Percentiles rank a stretch among this genome's conserved stretches.
These are phyloP conservation scores for Puccinia hordei DNA, from an alignment of 1,284 basidiomycete species.

Conservation along the genomic window DNA sequence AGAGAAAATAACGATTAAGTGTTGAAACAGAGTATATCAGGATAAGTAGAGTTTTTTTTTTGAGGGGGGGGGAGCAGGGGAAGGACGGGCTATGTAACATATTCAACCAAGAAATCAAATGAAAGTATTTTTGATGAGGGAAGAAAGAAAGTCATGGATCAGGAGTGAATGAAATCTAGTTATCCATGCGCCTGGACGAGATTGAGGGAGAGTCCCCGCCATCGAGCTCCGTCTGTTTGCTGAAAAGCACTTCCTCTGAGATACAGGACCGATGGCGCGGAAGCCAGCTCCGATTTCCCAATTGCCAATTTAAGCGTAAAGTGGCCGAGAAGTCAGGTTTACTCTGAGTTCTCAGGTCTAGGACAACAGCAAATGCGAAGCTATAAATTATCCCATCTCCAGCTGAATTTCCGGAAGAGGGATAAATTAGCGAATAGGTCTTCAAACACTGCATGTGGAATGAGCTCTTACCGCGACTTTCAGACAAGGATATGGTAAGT, in stretches of 20 bases:
- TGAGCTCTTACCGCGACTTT: constrained; percentile 20
- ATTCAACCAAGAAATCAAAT: constrained; percentile 12
- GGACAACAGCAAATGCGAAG: constrained; percentile 32
- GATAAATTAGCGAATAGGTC: not conserved
- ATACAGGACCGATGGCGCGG: constrained; percentile 3
- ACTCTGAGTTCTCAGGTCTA: constrained; percentile 16
- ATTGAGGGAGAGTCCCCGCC: constrained; percentile 1
- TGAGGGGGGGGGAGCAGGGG: no score
- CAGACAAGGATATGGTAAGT: constrained; percentile 15
- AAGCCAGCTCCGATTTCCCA: constrained; percentile 33
- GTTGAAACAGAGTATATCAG: constrained; percentile 6
- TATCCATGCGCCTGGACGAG: not conserved
- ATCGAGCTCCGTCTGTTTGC: constrained; percentile 15
- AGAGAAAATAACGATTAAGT: constrained; percentile 8
- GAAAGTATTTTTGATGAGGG: constrained; percentile 1
- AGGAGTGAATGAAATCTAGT: not conserved
- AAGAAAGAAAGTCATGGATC: not conserved
- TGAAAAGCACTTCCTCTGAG: constrained; percentile 19
- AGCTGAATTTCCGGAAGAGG: not conserved
- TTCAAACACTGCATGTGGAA: not conserved
- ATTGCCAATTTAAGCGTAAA: constrained; percentile 20
- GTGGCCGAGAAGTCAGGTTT: constrained; percentile 20
- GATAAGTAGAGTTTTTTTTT: not conserved
- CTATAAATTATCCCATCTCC: constrained; percentile 44
- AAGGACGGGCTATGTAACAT: not conserved